Evolutionary conservation across 2,329 filamentous ascomycete species (phyloP), one percentile per base, ranked within the genome.

Genomic region (Aspergillus chevalieri): DNA sequence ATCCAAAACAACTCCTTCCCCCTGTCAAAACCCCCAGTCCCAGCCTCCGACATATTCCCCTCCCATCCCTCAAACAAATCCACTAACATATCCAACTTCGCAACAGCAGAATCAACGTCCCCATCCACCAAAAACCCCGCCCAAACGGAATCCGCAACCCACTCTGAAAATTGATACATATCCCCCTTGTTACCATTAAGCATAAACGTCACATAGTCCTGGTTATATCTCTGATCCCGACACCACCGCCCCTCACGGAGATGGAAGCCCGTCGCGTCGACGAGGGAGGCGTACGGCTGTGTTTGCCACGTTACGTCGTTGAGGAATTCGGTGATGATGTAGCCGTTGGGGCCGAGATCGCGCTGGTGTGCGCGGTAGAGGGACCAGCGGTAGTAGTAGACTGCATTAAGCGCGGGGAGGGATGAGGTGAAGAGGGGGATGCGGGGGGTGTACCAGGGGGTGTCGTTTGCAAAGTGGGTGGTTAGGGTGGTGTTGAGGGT

Each of bases 351-450:
- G 7, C 72, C 72, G 0, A 74, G 59, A 47, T 75, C 72, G 22
- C 72, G 67, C 55, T 74, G 72, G 50, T 75, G 72, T 0, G 71
- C 64, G 2, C 72, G 66, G 58, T 72, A 75, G 22, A 74, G 63
- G 22, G 64, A 66, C 72, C 71, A 74, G 28, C 72, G 70, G 52
- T 74, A 74, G 57, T 75, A 74, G 57, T 74, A 74, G 8, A 74
- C 72, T 15, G 73, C 67, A 15, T 56, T 52, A n/a, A 59, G 50
- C 1, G 54, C 50, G 8, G 47, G 34, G 4, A 28, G 39, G 22
- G 50, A 52, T 15, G 55, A 46, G 28, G 56, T 53, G 9, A 59
- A 57, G 1, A 59, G 17, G 1, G 57, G 57, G 2, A 59, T 59
- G 3, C 57, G 53, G 19, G 52, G 43, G 2, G 28, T 36, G 36